Base-by-base conservation (phyloP, 257 asterid genomes). In the Plantago ovata region DNA sequence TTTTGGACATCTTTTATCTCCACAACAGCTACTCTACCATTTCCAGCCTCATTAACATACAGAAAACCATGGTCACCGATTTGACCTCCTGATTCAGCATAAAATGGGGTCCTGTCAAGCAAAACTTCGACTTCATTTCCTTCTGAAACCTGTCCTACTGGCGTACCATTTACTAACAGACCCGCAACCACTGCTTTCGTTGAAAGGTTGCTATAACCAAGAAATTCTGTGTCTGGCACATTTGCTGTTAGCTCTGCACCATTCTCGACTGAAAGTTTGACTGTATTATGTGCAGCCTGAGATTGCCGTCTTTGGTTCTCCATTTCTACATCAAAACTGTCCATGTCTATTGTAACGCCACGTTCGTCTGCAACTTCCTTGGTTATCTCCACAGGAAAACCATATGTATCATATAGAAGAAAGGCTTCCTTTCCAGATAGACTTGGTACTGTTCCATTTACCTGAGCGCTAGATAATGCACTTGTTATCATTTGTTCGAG, bases 11-110 rank as follows among this genome's bases (percentile, higher is more conserved):
- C 96, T 56, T 70, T 78, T 43, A 91, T 75, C 74, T 80, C 83
- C 46, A 91, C 76, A 39, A 83, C 68, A 45, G 86, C 83, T 77
- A 72, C 75, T 64, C 61, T 76, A 64, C 50, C 32, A 55, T 77
- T 69, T 63, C 68, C 83, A 58, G 89, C 66, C 21, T 73, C 68
- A 10, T 60, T 63, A 49, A 71, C 69, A 66, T 69, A 79, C 15
- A 91, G 69, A 61, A 75, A 79, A 36, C 96, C 98, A 21, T 79
- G 72, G 62, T 91, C 98, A 61, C 94, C 96, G 61, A 91, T 91
- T 77, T 87, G 96, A 42, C 98, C 98, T 42, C 98, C 98, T 0
- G 96, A 91, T 71, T 91, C 98, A 56, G 98, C 98, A 69, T 87
- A 91, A 66, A 91, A 91, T 0, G 98, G 96, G 61, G 98, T 87